Evolutionary conservation across 306 rosid species (phyloP), one percentile per base, ranked within the genome.

Genomic region (Phaseolus lunatus): DNA sequence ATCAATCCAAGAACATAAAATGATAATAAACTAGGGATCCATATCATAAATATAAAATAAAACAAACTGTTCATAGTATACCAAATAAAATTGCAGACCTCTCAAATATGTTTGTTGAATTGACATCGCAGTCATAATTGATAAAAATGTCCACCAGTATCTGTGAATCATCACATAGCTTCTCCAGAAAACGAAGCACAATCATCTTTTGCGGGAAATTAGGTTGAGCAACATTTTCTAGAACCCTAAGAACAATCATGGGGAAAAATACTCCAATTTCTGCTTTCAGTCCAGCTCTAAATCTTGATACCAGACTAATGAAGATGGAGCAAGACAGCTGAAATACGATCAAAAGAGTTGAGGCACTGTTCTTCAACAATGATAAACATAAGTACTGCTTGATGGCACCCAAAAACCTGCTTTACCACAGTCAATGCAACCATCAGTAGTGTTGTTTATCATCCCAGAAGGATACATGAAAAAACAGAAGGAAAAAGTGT

Each of bases 221-320:
- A 16, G 99, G 98, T 75, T 96, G 99, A 61, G 97, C 91, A 50
- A 96, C 97, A 88, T 96, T 96, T 86, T 96, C 99, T 77, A 96
- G 83, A 77, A 96, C 99, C 83, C 99, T 89, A 84, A 96, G 92
- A 78, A 96, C 98, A 84, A 96, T 96, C 99, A 96, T 96, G 54
- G 99, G 99, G 80, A 87, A 96, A 84, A 96, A 96, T 1, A 96
- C 98, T 80, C 99, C 99, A 73, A 96, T 96, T 87, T 96, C 98
- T 31, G 99, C 99, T 86, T 96, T 96, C 80, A 96, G 72, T 57
- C 99, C 99, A 80, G 97, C 93, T 91, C 99, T 93, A 88, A 96
- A 96, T 79, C 99, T 89, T 81, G 98, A 89, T 63, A 96, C 97
- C 79, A 96, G 94, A 83, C 99, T 96, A 74, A 96, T 93, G 88